Evolutionary conservation across 495 filamentous ascomycete species (phyloP).

Genomic region (Penicillium pulvis): DNA sequence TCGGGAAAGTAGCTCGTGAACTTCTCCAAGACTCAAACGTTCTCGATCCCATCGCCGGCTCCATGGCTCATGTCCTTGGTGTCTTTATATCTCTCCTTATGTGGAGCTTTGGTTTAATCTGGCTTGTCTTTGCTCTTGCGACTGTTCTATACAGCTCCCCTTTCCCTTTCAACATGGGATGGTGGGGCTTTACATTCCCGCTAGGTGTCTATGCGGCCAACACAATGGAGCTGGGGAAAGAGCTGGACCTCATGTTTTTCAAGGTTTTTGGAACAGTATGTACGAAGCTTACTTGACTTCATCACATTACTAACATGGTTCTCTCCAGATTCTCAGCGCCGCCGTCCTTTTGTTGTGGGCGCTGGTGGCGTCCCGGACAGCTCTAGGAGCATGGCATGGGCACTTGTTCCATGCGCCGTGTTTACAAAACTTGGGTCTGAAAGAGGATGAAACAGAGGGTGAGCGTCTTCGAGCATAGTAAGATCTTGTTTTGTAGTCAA

Average conservation of each 20-base stretch:
- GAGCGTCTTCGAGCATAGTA: slow-evolving; percentile 16
- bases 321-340: slow-evolving; percentile 36
- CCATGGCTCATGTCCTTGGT: slow-evolving; percentile 44
- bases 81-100: slow-evolving; percentile 44
- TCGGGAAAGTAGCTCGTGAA: slow-evolving; percentile 43
- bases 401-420: slow-evolving; percentile 53
- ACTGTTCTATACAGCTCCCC: slow-evolving; percentile 37
- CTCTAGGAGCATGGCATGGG: slow-evolving; percentile 39
- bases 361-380: slow-evolving; percentile 42
- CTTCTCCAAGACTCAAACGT: slow-evolving; percentile 30
- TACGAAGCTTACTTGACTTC: slow-evolving; percentile 14
- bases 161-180: slow-evolving; percentile 65
- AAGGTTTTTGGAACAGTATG: slow-evolving; percentile 46
- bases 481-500: neutral
- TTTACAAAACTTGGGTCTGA: slow-evolving; percentile 39
- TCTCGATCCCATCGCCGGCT: slow-evolving; percentile 33
- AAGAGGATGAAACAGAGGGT: slow-evolving; percentile 18
- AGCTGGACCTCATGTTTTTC: slow-evolving; percentile 52
- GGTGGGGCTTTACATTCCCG: slow-evolving; percentile 65
- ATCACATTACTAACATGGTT: slow-evolving; percentile 1
- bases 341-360: slow-evolving; percentile 47
- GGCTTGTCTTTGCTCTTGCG: slow-evolving; percentile 50
- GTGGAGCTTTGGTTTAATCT: slow-evolving; percentile 53
- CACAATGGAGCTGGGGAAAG: slow-evolving; percentile 46
- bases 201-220: slow-evolving; percentile 56